Base-by-base conservation (phyloP, 495 filamentous ascomycete genomes). In the Neurospora sublineolata region DNA sequence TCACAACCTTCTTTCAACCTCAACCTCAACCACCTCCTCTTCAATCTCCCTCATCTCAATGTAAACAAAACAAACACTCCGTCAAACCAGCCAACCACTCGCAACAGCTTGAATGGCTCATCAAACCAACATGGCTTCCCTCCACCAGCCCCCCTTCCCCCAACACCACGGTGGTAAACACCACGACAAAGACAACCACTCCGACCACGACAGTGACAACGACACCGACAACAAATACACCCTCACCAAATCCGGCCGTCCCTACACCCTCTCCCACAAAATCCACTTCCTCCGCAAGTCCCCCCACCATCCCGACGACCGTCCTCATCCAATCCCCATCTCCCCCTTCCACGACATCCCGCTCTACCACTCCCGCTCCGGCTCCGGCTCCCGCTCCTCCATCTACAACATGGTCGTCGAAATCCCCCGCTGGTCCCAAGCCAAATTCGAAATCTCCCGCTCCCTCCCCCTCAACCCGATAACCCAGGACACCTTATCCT, bases 361-460 rank as follows among this genome's bases (percentile, higher is more conserved):
- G 20, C 68, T 70, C 37, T 30, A 18, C 39, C 27, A 68, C 16
- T 9, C 42, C 37, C 8, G n/a, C n/a, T n/a, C n/a, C n/a, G n/a
- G n/a, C n/a, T n/a, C n/a, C n/a, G n/a, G n/a, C n/a, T n/a, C n/a
- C n/a, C n/a, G n/a, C n/a, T n/a, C n/a, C n/a, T n/a, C n/a, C n/a
- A 69, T 79, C 6, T 67, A 78, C 20, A 77, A 79, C 74, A 77
- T 79, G 74, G 70, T 79, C 11, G 76, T 80, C 20, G 78, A 80
- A 64, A 71, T 80, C 20, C 78, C 78, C 23, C 60, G 78, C 64
- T 79, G 76, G 76, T 73, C 71, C 3, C 74, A 76, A 38, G 76
- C 75, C 67, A 80, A 80, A 70, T 75, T 77, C 68, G 78, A 80
- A 40, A 73, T 75, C 42, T 30, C 30, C 16, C 68, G 18, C 10